These are phyloP conservation scores for Calonectria pseudoturangicola DNA, from an alignment of 2,329 filamentous ascomycete genomes.

Conservation along the genomic window DNA sequence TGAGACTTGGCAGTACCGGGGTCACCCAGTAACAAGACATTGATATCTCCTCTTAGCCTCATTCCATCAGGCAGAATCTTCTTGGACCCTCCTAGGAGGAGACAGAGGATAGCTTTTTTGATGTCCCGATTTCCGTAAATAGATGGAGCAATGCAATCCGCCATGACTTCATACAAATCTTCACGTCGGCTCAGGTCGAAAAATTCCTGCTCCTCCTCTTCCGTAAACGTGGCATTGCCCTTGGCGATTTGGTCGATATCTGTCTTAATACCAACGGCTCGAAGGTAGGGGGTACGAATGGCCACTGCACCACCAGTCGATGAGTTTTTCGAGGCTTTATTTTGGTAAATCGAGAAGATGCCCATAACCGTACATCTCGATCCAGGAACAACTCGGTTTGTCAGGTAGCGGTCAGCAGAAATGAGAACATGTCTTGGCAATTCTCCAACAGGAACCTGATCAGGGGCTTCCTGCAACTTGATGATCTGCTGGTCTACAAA, in stretches of 20 bases:
- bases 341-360: constrained; percentile 98
- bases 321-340: constrained; percentile 88
- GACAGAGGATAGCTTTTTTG: constrained; percentile 96
- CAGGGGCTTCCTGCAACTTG: constrained; percentile 97
- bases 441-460: constrained; percentile 98
- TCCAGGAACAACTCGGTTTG: constrained; percentile 95
- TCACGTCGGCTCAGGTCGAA: constrained; percentile 90
- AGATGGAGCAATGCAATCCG: constrained; percentile 94
- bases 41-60: constrained; percentile 98
- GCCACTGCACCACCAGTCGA: constrained; percentile 88
- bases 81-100: constrained; percentile 95
- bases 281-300: constrained; percentile 94
- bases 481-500: constrained; percentile 99
- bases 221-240: constrained; percentile 88
- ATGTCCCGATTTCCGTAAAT: constrained; percentile 98
- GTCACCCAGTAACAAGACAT: constrained; percentile 96
- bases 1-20: constrained; percentile 99
- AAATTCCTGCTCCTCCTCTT: constrained; percentile 98
- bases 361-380: constrained; percentile 97
- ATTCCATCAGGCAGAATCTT: constrained; percentile 98
- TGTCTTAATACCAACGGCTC: constrained; percentile 93
- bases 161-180: constrained; percentile 93
- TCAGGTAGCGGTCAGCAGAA: constrained; percentile 96
- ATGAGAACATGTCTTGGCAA: constrained; percentile 95
- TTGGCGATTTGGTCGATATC: constrained; percentile 93